Evolutionary conservation across 1,284 basidiomycete genomes (phyloP).

Genomic region (Mycena sp.): DNA sequence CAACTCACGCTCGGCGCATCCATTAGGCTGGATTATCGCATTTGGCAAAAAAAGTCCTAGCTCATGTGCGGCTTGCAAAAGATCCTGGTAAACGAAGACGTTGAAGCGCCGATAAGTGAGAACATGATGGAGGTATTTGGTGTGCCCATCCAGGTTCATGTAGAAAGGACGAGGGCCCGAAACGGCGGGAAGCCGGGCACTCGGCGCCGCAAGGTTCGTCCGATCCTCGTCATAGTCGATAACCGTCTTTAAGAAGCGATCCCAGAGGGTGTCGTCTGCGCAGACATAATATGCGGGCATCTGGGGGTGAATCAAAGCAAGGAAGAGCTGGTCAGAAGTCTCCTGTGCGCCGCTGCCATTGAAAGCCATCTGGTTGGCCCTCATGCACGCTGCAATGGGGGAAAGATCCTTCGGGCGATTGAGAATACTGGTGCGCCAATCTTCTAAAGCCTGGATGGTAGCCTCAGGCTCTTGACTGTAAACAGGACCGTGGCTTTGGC

Average conservation of each 20-base stretch:
- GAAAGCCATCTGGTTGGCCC: not conserved
- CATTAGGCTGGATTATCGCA: not conserved
- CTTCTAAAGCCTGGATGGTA: not conserved
- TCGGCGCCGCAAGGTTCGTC: not conserved
- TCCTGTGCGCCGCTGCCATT: too few species aligned
- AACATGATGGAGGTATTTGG: not conserved
- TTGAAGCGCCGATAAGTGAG: not conserved
- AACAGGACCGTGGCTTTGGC: not conserved
- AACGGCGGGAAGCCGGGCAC: not conserved
- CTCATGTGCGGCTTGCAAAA: not conserved
- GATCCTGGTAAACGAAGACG: not conserved
- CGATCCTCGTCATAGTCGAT: not conserved
- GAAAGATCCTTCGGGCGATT: not conserved
- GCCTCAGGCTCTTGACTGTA: not conserved
- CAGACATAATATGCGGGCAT: slow-evolving; percentile 2
- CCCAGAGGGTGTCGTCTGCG: not conserved
- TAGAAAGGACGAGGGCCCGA: not conserved
- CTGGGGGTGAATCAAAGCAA: slow-evolving; percentile 1
- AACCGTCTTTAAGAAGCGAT: not conserved
- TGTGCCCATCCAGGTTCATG: not conserved
- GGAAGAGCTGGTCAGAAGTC: not conserved
- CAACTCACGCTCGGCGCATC: not conserved
- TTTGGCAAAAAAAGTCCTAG: not conserved
- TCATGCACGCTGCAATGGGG: not conserved
- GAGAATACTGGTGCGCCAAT: not conserved